These are phyloP conservation scores for Carex scoparia DNA, from an alignment of 176 grass and related monocot genomes.

Conservation along the genomic window DNA sequence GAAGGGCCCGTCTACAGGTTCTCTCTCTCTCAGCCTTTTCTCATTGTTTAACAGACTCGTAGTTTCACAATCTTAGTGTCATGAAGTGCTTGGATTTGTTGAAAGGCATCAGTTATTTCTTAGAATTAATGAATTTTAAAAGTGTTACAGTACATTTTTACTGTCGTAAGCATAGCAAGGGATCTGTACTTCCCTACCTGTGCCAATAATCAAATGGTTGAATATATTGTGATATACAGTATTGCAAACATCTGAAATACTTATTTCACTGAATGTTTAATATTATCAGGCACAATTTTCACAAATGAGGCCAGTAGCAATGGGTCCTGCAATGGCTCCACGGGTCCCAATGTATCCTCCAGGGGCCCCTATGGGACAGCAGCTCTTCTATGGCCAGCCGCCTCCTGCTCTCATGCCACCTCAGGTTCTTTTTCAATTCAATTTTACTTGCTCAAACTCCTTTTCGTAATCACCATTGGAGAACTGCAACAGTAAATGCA, in stretches of 20 bases:
- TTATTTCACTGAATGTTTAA: not conserved
- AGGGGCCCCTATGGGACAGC: slow-evolving; percentile 58
- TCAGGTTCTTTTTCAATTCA: slow-evolving; percentile 35
- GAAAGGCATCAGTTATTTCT: not conserved
- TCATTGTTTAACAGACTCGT: not conserved
- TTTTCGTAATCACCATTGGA: not conserved
- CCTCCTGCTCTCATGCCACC: slow-evolving; percentile 58
- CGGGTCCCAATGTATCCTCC: slow-evolving; percentile 70
- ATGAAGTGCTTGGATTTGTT: not conserved
- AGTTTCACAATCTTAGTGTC: not conserved
- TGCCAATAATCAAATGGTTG: too few relatives aligned
- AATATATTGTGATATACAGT: not conserved
- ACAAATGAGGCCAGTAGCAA: slow-evolving; percentile 58
- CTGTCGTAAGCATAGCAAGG: not conserved
- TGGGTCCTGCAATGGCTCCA: slow-evolving; percentile 47
- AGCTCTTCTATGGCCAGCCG: slow-evolving; percentile 71
- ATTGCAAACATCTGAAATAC: not conserved
- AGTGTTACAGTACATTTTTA: not conserved
- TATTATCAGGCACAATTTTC: slow-evolving; percentile 47
- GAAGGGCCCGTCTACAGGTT: slow-evolving; percentile 64
- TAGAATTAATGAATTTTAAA: not conserved
- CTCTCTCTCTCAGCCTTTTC: not conserved
- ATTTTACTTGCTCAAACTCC: not conserved
- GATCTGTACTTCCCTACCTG: not conserved
- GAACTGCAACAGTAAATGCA: not conserved